A percentile compares a stretch with the other conserved stretches of the same genome.
Conservation (phyloP, 495 filamentous ascomycete species). For the Neurospora sp. region DNA sequence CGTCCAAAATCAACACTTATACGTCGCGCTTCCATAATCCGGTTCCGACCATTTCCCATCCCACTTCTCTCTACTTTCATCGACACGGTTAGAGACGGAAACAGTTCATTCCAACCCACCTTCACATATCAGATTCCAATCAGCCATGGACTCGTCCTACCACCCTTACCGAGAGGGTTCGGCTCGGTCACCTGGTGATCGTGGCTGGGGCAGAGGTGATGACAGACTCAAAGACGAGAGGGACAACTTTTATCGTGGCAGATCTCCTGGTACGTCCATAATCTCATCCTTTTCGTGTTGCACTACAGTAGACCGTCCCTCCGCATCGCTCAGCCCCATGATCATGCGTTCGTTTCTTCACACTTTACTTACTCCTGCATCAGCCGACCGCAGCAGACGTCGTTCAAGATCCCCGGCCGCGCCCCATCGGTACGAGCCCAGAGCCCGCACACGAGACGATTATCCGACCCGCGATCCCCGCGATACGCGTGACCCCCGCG, state of each 20-base stretch:
- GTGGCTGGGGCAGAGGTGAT: slow-evolving; percentile 39
- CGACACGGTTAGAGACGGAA: not conserved
- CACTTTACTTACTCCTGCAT: slow-evolving; percentile 14
- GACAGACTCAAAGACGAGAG: slow-evolving; percentile 41
- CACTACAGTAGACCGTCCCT: not conserved
- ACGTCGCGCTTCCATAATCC: not conserved
- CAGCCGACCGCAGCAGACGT: slow-evolving; percentile 35
- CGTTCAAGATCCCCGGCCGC: slow-evolving; percentile 64
- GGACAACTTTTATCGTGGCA: slow-evolving; percentile 43
- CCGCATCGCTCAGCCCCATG: not conserved
- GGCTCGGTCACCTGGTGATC: slow-evolving; percentile 41
- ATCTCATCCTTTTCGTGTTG: slow-evolving; percentile 6
- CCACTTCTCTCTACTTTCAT: not conserved
- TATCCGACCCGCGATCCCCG: slow-evolving; percentile 25
- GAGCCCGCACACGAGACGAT: slow-evolving; percentile 58
- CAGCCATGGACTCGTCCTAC: slow-evolving; percentile 35
- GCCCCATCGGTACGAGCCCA: slow-evolving; percentile 65
- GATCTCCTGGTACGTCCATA: slow-evolving; percentile 43
- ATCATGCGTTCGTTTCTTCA: not conserved
- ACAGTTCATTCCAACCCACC: slow-evolving; percentile 1
- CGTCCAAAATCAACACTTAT: not conserved
- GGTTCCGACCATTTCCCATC: not conserved
- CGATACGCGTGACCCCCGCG: slow-evolving; percentile 10
- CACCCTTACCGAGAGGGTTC: slow-evolving; percentile 28
- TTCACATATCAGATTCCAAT: slow-evolving; percentile 1